Conservation (phyloP, 179 eudicot species). For the Vitellaria paradoxa region DNA sequence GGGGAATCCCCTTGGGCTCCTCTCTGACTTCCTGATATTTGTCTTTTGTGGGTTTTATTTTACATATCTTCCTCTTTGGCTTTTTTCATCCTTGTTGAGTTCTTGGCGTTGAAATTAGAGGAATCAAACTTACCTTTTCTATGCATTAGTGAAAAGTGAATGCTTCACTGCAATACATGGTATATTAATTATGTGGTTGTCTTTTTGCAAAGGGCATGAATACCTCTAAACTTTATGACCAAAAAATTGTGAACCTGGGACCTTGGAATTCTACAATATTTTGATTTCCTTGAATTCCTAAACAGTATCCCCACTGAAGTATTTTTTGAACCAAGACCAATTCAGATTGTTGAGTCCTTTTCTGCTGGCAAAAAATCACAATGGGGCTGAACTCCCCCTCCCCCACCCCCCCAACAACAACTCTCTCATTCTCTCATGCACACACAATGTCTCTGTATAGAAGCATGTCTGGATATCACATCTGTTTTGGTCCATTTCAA, state of each 20-base stretch:
- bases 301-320: background rate
- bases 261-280: background rate
- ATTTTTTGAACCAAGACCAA: background rate
- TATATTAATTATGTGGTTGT: background rate
- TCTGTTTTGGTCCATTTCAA: background rate
- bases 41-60: background rate
- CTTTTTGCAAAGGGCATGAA: background rate
- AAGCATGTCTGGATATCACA: background rate
- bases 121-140: background rate
- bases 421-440: background rate
- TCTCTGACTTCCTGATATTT: background rate
- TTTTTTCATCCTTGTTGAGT: too few species aligned
- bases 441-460: background rate
- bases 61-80: background rate
- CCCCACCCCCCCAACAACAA: background rate
- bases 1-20: background rate
- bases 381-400: background rate
- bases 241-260: background rate
- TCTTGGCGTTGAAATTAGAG: background rate
- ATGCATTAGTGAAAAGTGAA: too few species aligned
- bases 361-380: background rate
- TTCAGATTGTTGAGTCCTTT: background rate
- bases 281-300: background rate
- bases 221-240: conserved; percentile 1
- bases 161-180: background rate